phyloP scores from a whole-genome alignment of 2,329 filamentous ascomycete species.

The Claviceps sp. region DNA sequence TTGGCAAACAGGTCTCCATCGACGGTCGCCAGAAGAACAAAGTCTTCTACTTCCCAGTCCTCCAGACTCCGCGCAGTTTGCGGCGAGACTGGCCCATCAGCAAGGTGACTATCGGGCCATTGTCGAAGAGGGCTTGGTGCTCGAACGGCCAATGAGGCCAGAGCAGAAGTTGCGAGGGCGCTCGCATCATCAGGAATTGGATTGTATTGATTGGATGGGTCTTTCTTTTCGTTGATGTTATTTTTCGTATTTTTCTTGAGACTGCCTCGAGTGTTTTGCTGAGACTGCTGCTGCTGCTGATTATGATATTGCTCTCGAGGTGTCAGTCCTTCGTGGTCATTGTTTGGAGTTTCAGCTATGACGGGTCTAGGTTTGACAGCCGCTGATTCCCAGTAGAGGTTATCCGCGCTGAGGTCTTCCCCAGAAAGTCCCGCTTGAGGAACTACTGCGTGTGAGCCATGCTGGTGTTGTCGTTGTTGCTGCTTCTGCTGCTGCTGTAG shows the following conservation, averaged over 20 bases:
- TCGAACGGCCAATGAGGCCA: conserved; percentile 77
- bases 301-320: conserved; percentile 1
- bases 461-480: conserved; percentile 13
- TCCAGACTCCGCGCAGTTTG: conserved; percentile 91
- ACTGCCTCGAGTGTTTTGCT: conserved; percentile 8
- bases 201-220: conserved; percentile 1
- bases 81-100: conserved; percentile 64
- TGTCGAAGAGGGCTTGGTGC: conserved; percentile 65
- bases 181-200: conserved; percentile 57
- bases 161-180: conserved; percentile 96
- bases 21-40: conserved; percentile 99
- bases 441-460: conserved; percentile 1
- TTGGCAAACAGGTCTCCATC: conserved; percentile 90
- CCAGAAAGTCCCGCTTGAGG: background rate
- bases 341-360: conserved; percentile 13
- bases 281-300: conserved; percentile 11
- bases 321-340: background rate
- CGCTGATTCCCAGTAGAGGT: conserved; percentile 18
- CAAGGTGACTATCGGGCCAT: conserved; percentile 39
- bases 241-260: conserved; percentile 1
- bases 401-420: background rate
- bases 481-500: conserved; percentile 49
- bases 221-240: conserved; percentile 13
- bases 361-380: conserved; percentile 13
- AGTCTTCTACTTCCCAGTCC: conserved; percentile 99